These are phyloP conservation scores for Rhodofomes roseus DNA, from an alignment of 1,284 basidiomycete genomes.

Conservation along the genomic window DNA sequence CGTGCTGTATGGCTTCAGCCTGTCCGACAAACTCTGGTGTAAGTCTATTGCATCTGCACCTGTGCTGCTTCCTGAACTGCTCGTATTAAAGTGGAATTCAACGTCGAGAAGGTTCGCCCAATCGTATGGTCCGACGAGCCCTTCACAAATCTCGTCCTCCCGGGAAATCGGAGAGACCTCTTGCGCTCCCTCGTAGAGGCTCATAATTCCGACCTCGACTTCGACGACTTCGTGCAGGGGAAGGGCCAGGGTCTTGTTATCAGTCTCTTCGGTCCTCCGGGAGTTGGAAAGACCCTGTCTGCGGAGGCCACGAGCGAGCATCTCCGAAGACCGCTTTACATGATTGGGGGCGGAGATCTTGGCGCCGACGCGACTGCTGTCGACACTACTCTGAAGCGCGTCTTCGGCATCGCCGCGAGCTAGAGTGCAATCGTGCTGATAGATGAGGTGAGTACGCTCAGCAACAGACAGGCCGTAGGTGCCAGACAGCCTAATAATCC, in stretches of 20 bases:
- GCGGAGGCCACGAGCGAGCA: constrained; percentile 49
- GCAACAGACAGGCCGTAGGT: constrained; percentile 21
- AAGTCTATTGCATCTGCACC: constrained; percentile 21
- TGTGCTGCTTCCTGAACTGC: too few relatives aligned
- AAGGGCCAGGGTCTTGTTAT: constrained; percentile 60
- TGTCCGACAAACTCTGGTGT: constrained; percentile 58
- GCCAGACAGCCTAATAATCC: neutral
- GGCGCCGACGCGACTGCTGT: constrained; percentile 43
- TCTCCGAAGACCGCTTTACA: constrained; percentile 49
- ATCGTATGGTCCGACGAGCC: constrained; percentile 57
- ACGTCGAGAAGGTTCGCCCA: constrained; percentile 43
- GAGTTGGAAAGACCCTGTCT: constrained; percentile 48
- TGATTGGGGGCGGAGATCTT: constrained; percentile 57
- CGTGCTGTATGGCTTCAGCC: constrained; percentile 55
- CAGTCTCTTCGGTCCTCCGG: constrained; percentile 58
- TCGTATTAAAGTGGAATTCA: constrained; percentile 59
- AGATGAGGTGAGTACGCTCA: constrained; percentile 37
- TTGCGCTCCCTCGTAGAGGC: constrained; percentile 55
- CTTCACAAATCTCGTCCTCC: constrained; percentile 55
- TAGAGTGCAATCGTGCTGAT: constrained; percentile 66
- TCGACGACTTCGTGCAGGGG: constrained; percentile 61
- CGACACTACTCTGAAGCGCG: constrained; percentile 18
- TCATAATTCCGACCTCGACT: constrained; percentile 47
- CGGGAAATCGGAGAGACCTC: constrained; percentile 46
- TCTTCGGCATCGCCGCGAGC: constrained; percentile 45